Evolutionary conservation across 305 asterid genomes (phyloP).

Genomic region (Striga hermonthica): DNA sequence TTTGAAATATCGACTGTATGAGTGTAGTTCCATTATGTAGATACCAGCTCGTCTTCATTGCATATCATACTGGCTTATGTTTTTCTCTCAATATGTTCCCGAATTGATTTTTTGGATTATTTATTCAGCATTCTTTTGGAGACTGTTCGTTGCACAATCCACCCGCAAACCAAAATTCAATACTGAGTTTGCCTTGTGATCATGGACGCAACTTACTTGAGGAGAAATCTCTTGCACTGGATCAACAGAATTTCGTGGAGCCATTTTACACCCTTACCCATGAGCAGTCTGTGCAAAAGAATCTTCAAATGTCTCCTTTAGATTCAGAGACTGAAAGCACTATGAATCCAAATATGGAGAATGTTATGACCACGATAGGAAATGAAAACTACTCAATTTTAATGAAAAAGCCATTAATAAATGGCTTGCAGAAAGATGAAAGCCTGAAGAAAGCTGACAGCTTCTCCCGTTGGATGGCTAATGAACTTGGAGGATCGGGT

Average conservation of each 20-base stretch:
- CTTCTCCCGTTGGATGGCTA: slow-evolving; percentile 90
- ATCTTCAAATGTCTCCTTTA: slow-evolving; percentile 41
- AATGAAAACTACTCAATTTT: slow-evolving; percentile 48
- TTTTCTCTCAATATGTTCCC: background rate
- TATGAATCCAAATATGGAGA: slow-evolving; percentile 46
- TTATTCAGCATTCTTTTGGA: slow-evolving; percentile 11
- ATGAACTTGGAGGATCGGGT: slow-evolving; percentile 73
- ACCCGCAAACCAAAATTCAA: slow-evolving; percentile 26
- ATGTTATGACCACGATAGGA: slow-evolving; percentile 40
- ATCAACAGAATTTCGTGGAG: slow-evolving; percentile 40
- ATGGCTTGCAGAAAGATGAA: slow-evolving; percentile 59
- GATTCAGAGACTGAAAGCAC: slow-evolving; percentile 41
- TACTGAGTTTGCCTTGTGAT: slow-evolving; percentile 35
- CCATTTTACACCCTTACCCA: slow-evolving; percentile 37
- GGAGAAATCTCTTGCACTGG: slow-evolving; percentile 41
- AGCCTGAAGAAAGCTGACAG: slow-evolving; percentile 96
- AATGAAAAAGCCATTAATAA: slow-evolving; percentile 56
- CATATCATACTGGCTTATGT: background rate
- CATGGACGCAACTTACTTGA: slow-evolving; percentile 37
- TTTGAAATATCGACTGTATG: background rate
- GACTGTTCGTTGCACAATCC: slow-evolving; percentile 7
- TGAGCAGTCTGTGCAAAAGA: slow-evolving; percentile 38
- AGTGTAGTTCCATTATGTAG: slow-evolving; percentile 6
- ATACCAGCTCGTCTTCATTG: background rate
- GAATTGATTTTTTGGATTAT: background rate